Percentiles rank a stretch among this genome's conserved stretches.
Conservation (phyloP, 163 green algal species). For the Chlamydomonas reinhardtii region DNA sequence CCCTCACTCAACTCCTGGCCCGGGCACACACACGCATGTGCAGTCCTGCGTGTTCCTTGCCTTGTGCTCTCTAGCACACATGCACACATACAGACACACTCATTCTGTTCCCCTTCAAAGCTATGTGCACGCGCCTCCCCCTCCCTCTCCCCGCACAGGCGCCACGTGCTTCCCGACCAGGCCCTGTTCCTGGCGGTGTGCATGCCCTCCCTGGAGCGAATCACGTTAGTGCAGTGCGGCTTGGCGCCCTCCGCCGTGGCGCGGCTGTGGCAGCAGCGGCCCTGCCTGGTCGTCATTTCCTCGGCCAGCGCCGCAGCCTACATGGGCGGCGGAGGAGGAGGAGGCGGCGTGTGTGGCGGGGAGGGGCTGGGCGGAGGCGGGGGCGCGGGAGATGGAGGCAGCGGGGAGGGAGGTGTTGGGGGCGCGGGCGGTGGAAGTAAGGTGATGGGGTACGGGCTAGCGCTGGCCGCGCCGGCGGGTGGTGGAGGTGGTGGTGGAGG, state of each 20-base stretch:
- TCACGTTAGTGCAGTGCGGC: slow-evolving; percentile 20
- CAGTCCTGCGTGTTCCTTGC: too few relatives aligned
- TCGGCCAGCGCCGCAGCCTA: neutral
- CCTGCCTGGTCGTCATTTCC: slow-evolving; percentile 1
- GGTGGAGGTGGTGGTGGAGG: too few relatives aligned
- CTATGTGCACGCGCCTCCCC: too few relatives aligned
- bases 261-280: slow-evolving; percentile 15
- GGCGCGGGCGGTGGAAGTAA: too few relatives aligned
- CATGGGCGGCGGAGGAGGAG: neutral
- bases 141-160: neutral
- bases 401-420: neutral
- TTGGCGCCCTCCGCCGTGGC: neutral
- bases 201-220: slow-evolving; percentile 22
- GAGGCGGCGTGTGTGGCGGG: too few relatives aligned
- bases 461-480: too few relatives aligned
- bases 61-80: too few relatives aligned
- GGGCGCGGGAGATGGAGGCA: neutral
- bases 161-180: slow-evolving; percentile 44
- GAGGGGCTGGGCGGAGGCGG: neutral
- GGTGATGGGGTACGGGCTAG: neutral
- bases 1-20: too few relatives aligned
- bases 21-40: too few relatives aligned
- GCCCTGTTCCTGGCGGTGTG: slow-evolving; percentile 30
- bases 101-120: too few relatives aligned
- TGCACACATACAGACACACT: too few relatives aligned